phyloP scores from a whole-genome alignment of 2,329 filamentous ascomycete genomes.

The Arachnopeziza araneosa region DNA sequence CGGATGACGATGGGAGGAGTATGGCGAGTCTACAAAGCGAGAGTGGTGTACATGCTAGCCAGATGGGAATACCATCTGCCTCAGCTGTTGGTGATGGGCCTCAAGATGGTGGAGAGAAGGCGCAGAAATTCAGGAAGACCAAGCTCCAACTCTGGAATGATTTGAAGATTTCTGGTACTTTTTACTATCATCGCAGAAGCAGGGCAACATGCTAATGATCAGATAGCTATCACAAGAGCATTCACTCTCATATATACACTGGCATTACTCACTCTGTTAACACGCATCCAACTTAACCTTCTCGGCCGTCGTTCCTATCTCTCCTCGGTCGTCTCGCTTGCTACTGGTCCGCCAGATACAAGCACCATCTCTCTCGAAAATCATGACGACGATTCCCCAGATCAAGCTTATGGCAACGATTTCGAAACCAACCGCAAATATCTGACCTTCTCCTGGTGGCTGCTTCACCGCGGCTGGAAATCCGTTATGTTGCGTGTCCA shows the following conservation, averaged over 20 bases:
- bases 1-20: conserved; percentile 79
- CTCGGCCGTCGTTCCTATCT: conserved; percentile 93
- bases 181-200: background rate
- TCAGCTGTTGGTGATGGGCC: conserved; percentile 36
- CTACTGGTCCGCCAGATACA: conserved; percentile 58
- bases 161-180: conserved; percentile 86
- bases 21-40: conserved; percentile 72
- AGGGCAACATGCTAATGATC: conserved; percentile 11
- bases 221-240: conserved; percentile 75
- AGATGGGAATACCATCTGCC: conserved; percentile 54
- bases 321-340: conserved; percentile 87
- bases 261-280: conserved; percentile 83
- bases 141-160: conserved; percentile 97
- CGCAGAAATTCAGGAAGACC: conserved; percentile 59
- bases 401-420: conserved; percentile 82
- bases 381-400: conserved; percentile 80
- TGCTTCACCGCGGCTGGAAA: conserved; percentile 85
- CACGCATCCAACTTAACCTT: conserved; percentile 92
- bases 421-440: conserved; percentile 96
- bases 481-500: conserved; percentile 77
- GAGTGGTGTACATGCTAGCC: conserved; percentile 77
- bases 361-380: conserved; percentile 86
- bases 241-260: conserved; percentile 92
- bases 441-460: conserved; percentile 96
- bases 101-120: conserved; percentile 37